Base-by-base conservation (phyloP, 176 grass and related monocot species). In the Areca catechu region DNA sequence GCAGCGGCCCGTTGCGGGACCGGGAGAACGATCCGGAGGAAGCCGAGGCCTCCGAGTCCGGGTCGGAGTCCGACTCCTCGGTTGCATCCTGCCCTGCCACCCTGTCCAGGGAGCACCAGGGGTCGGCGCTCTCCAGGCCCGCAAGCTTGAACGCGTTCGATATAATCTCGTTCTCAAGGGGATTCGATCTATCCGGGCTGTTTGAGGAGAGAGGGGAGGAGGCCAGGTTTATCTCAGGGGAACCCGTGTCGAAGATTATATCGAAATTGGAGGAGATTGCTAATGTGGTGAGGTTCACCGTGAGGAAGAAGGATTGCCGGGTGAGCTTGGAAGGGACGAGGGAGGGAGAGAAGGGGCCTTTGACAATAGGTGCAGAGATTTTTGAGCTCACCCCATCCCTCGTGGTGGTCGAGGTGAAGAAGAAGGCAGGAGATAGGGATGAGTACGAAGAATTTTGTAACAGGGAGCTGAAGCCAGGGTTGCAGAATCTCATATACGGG, bases 361-460 rank as follows among this genome's bases (percentile, higher is more conserved):
- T 98, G 76, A 92, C 87, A 14, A 92, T 98, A 5, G 84, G 72
- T 7, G 84, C 78, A 4, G 93, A 98, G 78, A 91, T 98, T 72
- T 98, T 88, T 50, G 84, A 98, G 78, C 81, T 98, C 50, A 98
- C 93, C 10, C 74, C 87, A 20, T 92, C 56, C 15, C 79, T 98
- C 54, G 79, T 92, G 23, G 93, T 92, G 62, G 73, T 98, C 22
- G 93, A 98, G 68, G 83, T 98, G 72, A 98, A 91, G 66, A 98
- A 85, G 78, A 98, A 92, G 72, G 81, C 87, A 19, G 93, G 93
- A 22, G 78, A 92, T 20, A 77, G 56, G 51, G 57, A 74, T n/a
- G 93, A 98, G 62, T 98, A 98, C 4, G 93, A 98, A 1, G 84
- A 98, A 4, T 98, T 98, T 52, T 98, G 93, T 28, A 76, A 74